phyloP scores from a whole-genome alignment of 2,329 filamentous ascomycete genomes.

The Aaosphaeria arxii region DNA sequence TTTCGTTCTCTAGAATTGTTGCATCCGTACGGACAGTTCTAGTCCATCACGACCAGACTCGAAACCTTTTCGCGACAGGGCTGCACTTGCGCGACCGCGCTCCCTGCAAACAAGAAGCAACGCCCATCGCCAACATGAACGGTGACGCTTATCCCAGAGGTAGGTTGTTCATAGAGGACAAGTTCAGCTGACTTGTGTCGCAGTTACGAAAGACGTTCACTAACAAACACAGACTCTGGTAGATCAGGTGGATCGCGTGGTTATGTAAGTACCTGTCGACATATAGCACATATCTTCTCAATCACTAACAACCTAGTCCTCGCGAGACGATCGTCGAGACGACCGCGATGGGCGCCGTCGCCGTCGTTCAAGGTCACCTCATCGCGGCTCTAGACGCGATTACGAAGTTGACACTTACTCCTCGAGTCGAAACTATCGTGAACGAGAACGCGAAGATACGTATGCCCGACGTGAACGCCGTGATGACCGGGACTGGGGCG shows the following conservation, averaged over 20 bases:
- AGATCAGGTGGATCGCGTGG: slow-evolving; percentile 35
- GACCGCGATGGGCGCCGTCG: slow-evolving; percentile 40
- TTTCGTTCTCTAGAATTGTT: too few species aligned
- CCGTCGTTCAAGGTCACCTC: slow-evolving; percentile 83
- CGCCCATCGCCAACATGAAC: slow-evolving; percentile 62
- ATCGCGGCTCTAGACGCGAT: slow-evolving; percentile 66
- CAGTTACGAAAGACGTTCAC: slow-evolving; percentile 20
- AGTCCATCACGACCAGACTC: too few species aligned
- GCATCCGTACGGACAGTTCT: too few species aligned
- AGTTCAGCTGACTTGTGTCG: slow-evolving; percentile 34
- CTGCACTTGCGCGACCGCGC: background rate
- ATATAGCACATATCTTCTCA: background rate
- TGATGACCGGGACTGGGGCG: slow-evolving; percentile 61
- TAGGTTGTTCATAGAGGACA: slow-evolving; percentile 43
- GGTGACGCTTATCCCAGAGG: slow-evolving; percentile 80
- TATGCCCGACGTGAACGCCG: slow-evolving; percentile 65
- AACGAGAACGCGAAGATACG: slow-evolving; percentile 88
- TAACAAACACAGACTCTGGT: slow-evolving; percentile 37
- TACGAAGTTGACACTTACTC: slow-evolving; percentile 83
- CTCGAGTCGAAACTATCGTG: slow-evolving; percentile 86
- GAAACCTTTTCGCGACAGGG: too few species aligned
- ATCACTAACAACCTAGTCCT: slow-evolving; percentile 4
- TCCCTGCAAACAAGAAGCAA: too few species aligned
- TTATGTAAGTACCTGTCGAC: slow-evolving; percentile 33
- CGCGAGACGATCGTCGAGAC: slow-evolving; percentile 28